These are phyloP conservation scores for Solanum arcanum DNA, from an alignment of 257 asterid genomes.

Conservation along the genomic window DNA sequence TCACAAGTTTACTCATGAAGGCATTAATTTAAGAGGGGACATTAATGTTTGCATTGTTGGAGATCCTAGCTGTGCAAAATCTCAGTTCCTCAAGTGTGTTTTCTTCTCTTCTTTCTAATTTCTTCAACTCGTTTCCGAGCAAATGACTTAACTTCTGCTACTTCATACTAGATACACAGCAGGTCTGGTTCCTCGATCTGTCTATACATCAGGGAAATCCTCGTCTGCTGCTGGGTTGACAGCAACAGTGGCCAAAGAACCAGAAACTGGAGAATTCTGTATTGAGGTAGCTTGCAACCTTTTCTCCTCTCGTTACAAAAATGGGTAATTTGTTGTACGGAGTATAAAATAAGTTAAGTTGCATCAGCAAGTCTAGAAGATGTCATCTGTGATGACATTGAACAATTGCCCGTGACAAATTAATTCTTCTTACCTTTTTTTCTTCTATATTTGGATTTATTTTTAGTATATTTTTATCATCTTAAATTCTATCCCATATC, in stretches of 20 bases:
- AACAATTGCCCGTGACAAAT: not conserved
- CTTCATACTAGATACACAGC: slow-evolving; percentile 56
- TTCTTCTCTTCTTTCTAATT: not conserved
- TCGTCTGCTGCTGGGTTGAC: slow-evolving; percentile 99
- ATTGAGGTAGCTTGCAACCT: slow-evolving; percentile 53
- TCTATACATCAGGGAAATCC: slow-evolving; percentile 95
- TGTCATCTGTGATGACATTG: not conserved
- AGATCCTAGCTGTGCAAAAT: slow-evolving; percentile 98
- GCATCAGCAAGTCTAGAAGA: not conserved
- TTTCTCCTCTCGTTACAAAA: not conserved
- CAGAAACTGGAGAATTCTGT: slow-evolving; percentile 99
- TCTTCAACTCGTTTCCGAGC: not conserved
- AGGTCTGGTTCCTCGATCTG: slow-evolving; percentile 89
- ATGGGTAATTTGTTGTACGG: not conserved
- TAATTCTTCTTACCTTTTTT: not conserved
- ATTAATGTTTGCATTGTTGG: slow-evolving; percentile 97
- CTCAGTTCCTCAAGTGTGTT: slow-evolving; percentile 87
- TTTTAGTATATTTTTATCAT: not conserved
- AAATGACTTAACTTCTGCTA: not conserved
- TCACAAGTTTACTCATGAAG: slow-evolving; percentile 92
- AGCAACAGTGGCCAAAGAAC: slow-evolving; percentile 99
- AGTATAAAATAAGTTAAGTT: not conserved
- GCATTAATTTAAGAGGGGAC: slow-evolving; percentile 95
- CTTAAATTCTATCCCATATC: not conserved
- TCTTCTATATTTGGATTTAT: not conserved